Percentiles rank a stretch among this genome's conserved stretches.
Evolutionary conservation across 1,139 yeast species (phyloP).

Genomic region (Diutina catenulata): DNA sequence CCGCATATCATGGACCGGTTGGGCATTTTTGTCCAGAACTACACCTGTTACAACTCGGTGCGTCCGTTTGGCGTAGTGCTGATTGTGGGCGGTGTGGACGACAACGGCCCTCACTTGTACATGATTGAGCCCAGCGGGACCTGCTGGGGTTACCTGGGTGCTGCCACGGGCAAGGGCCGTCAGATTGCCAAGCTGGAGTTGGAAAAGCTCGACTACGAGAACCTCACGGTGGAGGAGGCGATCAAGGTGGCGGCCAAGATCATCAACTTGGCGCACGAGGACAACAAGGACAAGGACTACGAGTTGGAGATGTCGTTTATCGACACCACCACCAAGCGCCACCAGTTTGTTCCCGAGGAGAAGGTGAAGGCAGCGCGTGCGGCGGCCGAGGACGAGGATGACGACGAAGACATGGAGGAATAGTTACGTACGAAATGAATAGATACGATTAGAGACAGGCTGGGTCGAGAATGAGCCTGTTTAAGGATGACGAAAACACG

Average conservation of each 20-base stretch:
- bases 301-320: conserved; percentile 76
- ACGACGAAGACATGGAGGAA: conserved; percentile 61
- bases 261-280: conserved; percentile 91
- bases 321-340: conserved; percentile 68
- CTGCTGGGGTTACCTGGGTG: conserved; percentile 95
- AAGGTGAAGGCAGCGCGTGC: conserved; percentile 72
- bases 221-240: conserved; percentile 66
- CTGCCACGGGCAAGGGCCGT: conserved; percentile 97
- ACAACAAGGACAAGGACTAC: conserved; percentile 92
- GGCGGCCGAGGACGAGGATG: conserved; percentile 62
- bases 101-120: conserved; percentile 79
- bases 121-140: conserved; percentile 98
- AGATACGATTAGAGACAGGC: too few species aligned
- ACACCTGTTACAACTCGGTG: conserved; percentile 91
- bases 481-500: too few species aligned
- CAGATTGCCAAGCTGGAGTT: conserved; percentile 93
- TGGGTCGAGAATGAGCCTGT: too few species aligned
- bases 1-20: conserved; percentile 79
- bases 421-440: neutral
- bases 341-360: conserved; percentile 68
- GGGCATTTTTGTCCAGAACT: conserved; percentile 90
- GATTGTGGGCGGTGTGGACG: conserved; percentile 88
- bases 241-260: conserved; percentile 90
- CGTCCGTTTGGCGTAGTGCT: conserved; percentile 94
- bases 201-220: conserved; percentile 73